These are phyloP conservation scores for Tricholoma terreum DNA, from an alignment of 768 basidiomycete genomes.

Conservation along the genomic window DNA sequence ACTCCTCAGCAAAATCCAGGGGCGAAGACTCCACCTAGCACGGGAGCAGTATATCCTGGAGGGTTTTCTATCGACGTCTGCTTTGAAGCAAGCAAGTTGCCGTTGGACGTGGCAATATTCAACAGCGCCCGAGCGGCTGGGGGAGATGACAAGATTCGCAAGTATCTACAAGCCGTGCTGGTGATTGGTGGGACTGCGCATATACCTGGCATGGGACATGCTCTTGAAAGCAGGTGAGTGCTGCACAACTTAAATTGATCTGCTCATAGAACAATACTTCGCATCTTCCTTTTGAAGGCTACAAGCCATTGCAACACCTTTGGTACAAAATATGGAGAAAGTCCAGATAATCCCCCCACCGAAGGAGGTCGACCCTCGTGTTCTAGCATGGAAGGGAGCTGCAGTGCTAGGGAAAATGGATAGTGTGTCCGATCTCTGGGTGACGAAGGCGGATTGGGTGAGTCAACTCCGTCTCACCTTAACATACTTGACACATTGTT, in stretches of 20 bases:
- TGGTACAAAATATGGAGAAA: constrained; percentile 82
- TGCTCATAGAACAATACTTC: not conserved
- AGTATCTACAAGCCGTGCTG: constrained; percentile 83
- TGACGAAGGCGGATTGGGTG: constrained; percentile 86
- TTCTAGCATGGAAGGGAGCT: constrained; percentile 94
- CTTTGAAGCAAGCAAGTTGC: constrained; percentile 85
- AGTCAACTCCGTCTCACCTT: constrained; percentile 18
- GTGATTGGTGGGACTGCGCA: constrained; percentile 83
- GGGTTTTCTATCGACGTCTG: constrained; percentile 70
- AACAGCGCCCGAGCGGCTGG: constrained; percentile 88
- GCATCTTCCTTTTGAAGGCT: constrained; percentile 39
- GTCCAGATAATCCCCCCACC: constrained; percentile 93
- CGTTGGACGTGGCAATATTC: constrained; percentile 89
- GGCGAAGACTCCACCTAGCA: constrained; percentile 15
- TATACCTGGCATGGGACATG: constrained; percentile 80
- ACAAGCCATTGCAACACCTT: constrained; percentile 80
- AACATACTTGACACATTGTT: constrained; percentile 5
- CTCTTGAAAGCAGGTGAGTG: constrained; percentile 79
- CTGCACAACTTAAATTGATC: not conserved
- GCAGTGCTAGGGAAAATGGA: constrained; percentile 92
- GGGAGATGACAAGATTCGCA: constrained; percentile 85
- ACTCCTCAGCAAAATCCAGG: constrained; percentile 21
- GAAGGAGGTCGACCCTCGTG: constrained; percentile 86
- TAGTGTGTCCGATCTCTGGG: constrained; percentile 84
- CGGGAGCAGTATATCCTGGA: constrained; percentile 31